Base-by-base conservation (phyloP, 1,139 yeast genomes). In the Taphrina wiesneri region DNA sequence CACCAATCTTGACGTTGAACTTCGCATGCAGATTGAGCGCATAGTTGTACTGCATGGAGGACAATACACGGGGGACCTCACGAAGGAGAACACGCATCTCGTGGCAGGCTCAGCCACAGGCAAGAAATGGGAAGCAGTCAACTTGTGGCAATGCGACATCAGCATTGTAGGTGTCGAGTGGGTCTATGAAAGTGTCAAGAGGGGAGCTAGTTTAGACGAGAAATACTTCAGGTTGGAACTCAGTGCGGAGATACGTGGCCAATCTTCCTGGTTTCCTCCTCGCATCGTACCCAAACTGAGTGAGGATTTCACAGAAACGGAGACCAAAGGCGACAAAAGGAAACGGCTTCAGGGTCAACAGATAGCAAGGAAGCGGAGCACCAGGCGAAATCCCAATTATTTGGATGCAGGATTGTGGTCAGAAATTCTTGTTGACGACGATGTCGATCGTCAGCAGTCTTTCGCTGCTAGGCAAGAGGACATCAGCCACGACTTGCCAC, bases 141-240 rank as follows among this genome's bases (percentile, higher is more conserved):
- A 79, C 6, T 85, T 85, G 72, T 87, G 93, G 92, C 46, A 60
- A 13, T 34, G 32, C 28, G 79, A 79, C 4, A 82, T 86, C 2
- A 87, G 89, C 0, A 82, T 86, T 0, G 83, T 90, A 2, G 91
- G 88, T 73, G 93, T 95, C 0, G 76, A 83, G 63, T 91, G 96
- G 95, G 75, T 91, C 25, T 56, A 64, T 30, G 67, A 52, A 19
- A 62, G 67, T 45, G 26, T 67, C 21, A 25, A 56, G 53, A 47
- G 69, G 15, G 69, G 67, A 7, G 69, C 69, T 19, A 56, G 59
- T n/a, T 49, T 67, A 17, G 67, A 62, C 41, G 67, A 67, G 26
- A 60, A 65, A 19, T 61, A 54, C 43, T 65, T 45, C 52, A 23
- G 46, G 13, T 21, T 65, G 46, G 63, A 61, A 19, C 25, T 65